Evolutionary conservation across 2,329 filamentous ascomycete genomes (phyloP).

Genomic region (Berkeleyomyces rouxiae): DNA sequence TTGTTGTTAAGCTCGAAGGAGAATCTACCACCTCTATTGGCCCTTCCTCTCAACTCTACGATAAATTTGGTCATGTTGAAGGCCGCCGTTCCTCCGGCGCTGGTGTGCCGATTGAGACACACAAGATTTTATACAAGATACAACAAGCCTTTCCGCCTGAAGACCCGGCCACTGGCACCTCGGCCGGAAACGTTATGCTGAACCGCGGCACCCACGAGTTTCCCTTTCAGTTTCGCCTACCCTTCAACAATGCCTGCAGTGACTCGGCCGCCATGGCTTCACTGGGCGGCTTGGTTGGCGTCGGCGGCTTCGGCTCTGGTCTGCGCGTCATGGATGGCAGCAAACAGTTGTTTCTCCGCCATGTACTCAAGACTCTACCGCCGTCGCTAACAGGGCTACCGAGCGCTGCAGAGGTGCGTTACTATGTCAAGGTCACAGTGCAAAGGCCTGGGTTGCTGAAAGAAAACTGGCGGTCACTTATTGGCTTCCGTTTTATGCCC

Average conservation of each 20-base stretch:
- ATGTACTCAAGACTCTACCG: slow-evolving; percentile 74
- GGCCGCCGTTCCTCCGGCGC: slow-evolving; percentile 13
- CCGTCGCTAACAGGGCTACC: slow-evolving; percentile 80
- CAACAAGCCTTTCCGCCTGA: slow-evolving; percentile 55
- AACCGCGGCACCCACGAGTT: slow-evolving; percentile 58
- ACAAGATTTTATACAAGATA: slow-evolving; percentile 61
- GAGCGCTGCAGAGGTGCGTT: slow-evolving; percentile 74
- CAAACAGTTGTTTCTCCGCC: slow-evolving; percentile 44
- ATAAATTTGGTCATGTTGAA: slow-evolving; percentile 20
- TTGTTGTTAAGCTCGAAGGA: slow-evolving; percentile 71
- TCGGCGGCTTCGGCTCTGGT: slow-evolving; percentile 35
- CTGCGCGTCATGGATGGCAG: slow-evolving; percentile 47
- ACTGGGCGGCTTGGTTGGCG: slow-evolving; percentile 35
- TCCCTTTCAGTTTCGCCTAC: slow-evolving; percentile 61
- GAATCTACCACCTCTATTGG: slow-evolving; percentile 53
- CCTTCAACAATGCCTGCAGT: slow-evolving; percentile 59
- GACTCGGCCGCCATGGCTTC: slow-evolving; percentile 35
- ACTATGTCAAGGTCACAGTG: slow-evolving; percentile 91
- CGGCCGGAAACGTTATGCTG: slow-evolving; percentile 38
- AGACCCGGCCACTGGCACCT: slow-evolving; percentile 24
- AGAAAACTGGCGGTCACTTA: slow-evolving; percentile 60
- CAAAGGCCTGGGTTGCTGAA: slow-evolving; percentile 78
- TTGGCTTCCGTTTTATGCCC: slow-evolving; percentile 72
- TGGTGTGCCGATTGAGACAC: slow-evolving; percentile 36
- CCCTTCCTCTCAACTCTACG: slow-evolving; percentile 24